Evolutionary conservation across 768 basidiomycete species (phyloP).

Genomic region (Calvatia gigantea): DNA sequence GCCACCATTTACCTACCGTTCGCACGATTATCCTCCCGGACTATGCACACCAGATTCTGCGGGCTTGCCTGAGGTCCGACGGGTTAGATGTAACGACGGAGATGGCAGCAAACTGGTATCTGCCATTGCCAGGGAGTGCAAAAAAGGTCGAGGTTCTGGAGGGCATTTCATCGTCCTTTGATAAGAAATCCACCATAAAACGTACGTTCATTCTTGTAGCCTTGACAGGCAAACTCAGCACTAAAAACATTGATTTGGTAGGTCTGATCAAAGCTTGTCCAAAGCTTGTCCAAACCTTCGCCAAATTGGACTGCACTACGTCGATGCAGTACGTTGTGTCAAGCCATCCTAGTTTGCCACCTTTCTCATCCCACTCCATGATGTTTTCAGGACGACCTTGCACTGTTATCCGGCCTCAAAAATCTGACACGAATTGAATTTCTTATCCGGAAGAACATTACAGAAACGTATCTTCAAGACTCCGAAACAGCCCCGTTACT

Average conservation of each 20-base stretch:
- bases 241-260: too few relatives aligned
- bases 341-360: too few relatives aligned
- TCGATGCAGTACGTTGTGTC: too few relatives aligned
- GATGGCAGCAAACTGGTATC: slow-evolving; percentile 24
- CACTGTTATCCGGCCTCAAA: too few relatives aligned
- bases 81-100: slow-evolving; percentile 20
- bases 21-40: slow-evolving; percentile 25
- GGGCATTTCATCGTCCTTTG: slow-evolving; percentile 16
- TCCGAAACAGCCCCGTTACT: too few relatives aligned
- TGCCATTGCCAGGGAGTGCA: slow-evolving; percentile 19
- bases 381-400: too few relatives aligned
- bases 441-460: too few relatives aligned
- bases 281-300: slow-evolving; percentile 3
- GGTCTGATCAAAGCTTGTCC: not conserved
- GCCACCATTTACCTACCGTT: slow-evolving; percentile 19
- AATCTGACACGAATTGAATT: too few relatives aligned
- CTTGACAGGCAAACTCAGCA: too few relatives aligned
- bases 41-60: slow-evolving; percentile 27
- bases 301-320: too few relatives aligned
- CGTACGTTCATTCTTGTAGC: slow-evolving; percentile 16
- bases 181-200: slow-evolving; percentile 18
- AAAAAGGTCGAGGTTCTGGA: slow-evolving; percentile 23
- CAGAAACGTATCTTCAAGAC: too few relatives aligned
- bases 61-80: slow-evolving; percentile 23
- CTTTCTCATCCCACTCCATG: too few relatives aligned